Conservation (phyloP, 1,284 basidiomycete species). For the Cystobasidiaceae sp. region DNA sequence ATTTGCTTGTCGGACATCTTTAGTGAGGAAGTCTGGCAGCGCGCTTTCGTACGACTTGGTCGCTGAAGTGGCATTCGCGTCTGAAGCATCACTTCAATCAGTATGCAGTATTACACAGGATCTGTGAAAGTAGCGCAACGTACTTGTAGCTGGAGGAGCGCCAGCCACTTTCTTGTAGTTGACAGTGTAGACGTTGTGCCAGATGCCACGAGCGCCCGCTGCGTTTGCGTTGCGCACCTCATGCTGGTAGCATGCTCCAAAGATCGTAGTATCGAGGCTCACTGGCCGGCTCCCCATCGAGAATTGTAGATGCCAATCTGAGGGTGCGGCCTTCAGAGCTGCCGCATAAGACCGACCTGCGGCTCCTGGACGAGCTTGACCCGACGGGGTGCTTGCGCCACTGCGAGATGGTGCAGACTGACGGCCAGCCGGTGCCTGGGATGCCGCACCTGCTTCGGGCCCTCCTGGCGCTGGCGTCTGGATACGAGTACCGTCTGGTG, state of each 20-base stretch:
- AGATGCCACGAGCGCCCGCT: constrained; percentile 56
- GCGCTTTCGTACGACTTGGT: constrained; percentile 38
- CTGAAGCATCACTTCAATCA: too few relatives aligned
- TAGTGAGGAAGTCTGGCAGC: constrained; percentile 66
- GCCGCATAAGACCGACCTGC: constrained; percentile 72
- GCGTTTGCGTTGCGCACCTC: constrained; percentile 44
- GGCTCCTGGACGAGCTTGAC: constrained; percentile 36
- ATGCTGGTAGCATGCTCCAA: constrained; percentile 87
- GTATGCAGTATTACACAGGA: too few relatives aligned
- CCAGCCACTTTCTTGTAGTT: constrained; percentile 90
- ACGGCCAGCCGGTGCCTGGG: constrained; percentile 31
- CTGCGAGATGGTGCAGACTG: neutral
- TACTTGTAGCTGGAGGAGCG: constrained; percentile 55
- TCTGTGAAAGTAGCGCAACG: too few relatives aligned
- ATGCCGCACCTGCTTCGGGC: constrained; percentile 31
- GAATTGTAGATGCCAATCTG: constrained; percentile 96
- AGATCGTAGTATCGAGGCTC: constrained; percentile 83
- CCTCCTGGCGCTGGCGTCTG: constrained; percentile 65
- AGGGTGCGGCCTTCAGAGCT: constrained; percentile 82
- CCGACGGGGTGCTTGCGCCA: constrained; percentile 29
- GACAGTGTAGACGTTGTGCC: constrained; percentile 83
- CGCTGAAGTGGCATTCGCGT: neutral
- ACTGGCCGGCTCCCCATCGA: constrained; percentile 79
- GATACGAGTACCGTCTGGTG: constrained; percentile 89
- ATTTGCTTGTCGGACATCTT: constrained; percentile 78